phyloP scores from a whole-genome alignment of 2,329 filamentous ascomycete genomes.

The Stenocarpella maydis region DNA sequence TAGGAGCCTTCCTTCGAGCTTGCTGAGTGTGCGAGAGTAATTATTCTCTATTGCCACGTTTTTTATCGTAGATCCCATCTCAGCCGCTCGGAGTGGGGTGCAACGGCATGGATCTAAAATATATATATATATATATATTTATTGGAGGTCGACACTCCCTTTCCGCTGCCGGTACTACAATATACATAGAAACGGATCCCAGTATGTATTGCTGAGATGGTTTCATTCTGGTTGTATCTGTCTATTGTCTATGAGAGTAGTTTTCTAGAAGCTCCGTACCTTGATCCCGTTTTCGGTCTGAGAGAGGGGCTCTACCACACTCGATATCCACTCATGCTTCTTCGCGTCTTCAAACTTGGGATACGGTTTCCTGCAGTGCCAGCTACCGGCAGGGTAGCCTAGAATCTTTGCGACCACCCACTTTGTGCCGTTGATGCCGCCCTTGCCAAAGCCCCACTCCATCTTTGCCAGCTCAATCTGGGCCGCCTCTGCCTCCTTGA shows the following conservation, averaged over 20 bases:
- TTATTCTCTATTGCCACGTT: too few species aligned
- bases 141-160: background rate
- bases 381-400: slow-evolving; percentile 60
- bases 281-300: slow-evolving; percentile 33
- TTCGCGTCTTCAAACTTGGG: slow-evolving; percentile 55
- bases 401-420: slow-evolving; percentile 63
- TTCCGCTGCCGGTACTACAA: background rate
- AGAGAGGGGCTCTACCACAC: slow-evolving; percentile 37
- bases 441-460: slow-evolving; percentile 65
- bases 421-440: slow-evolving; percentile 68
- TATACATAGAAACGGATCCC: too few species aligned
- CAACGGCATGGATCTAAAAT: background rate
- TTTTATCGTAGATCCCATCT: background rate
- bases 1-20: background rate
- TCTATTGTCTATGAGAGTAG: background rate
- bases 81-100: too few species aligned
- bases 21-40: background rate
- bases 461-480: slow-evolving; percentile 60
- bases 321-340: slow-evolving; percentile 54
- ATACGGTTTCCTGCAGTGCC: slow-evolving; percentile 63
- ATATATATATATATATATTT: too few species aligned
- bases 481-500: slow-evolving; percentile 55
- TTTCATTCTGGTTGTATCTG: background rate
- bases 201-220: background rate
- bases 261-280: background rate